phyloP scores from a whole-genome alignment of 1,284 basidiomycete species.

The Tilletia caries region DNA sequence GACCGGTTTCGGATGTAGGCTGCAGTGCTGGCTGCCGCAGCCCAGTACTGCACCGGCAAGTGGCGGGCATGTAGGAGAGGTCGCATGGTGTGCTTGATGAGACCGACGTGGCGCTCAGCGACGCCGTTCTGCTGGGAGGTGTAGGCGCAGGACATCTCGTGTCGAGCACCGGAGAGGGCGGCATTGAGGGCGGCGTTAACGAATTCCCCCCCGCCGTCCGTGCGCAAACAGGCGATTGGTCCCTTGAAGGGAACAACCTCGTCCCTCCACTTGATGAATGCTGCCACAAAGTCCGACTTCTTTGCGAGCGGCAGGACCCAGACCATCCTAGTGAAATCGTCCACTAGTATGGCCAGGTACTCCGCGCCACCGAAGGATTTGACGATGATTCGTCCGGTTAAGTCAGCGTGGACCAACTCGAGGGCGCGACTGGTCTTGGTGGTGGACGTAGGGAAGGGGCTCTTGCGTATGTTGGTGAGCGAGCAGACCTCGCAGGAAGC shows the following conservation, averaged over 20 bases:
- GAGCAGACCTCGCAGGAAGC: not conserved
- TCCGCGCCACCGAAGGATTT: not conserved
- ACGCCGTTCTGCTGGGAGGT: conserved; percentile 11
- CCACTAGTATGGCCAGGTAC: not conserved
- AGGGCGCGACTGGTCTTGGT: not conserved
- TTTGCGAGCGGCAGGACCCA: not conserved
- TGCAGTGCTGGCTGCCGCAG: not conserved
- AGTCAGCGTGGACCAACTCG: not conserved
- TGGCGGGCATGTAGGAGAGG: not conserved
- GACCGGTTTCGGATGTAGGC: conserved; percentile 1
- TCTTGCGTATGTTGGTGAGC: not conserved
- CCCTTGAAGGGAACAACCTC: not conserved
- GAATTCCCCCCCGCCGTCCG: not conserved
- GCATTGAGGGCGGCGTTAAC: not conserved
- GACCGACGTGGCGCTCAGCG: not conserved
- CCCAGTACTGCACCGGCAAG: not conserved
- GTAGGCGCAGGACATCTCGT: not conserved
- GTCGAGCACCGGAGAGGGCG: not conserved
- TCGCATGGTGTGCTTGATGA: not conserved
- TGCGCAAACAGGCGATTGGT: not conserved
- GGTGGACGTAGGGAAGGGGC: not conserved
- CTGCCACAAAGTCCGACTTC: not conserved
- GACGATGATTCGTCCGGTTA: not conserved
- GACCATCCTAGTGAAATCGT: conserved; percentile 1
- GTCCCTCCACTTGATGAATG: conserved; percentile 5